Evolutionary conservation across 768 basidiomycete species (phyloP), one percentile per base, ranked within the genome.

Genomic region (Trametopsis cervina): DNA sequence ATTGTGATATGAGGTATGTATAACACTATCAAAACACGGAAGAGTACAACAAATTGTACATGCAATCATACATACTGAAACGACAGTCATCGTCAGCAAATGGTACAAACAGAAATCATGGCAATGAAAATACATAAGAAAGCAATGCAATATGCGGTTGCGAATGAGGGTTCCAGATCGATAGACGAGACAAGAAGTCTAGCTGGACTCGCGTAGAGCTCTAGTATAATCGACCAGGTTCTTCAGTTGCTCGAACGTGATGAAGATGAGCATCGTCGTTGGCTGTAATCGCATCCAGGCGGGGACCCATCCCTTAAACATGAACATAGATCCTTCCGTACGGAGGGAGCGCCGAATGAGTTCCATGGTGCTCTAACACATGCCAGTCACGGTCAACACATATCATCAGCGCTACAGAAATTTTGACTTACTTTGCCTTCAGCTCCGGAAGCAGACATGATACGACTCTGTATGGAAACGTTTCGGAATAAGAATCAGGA

Each of bases 271-370:
- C 54, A 92, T 88, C 3, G 89, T 92, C 37, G 88, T 91, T 0
- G 89, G 89, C 60, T 91, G 86, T 33, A 92, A 73, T 63, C 89
- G 74, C 44, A 78, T 77, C 88, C 88, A 92, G 10, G 89, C 87
- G 0, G 89, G 89, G 7, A 91, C 65, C 89, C 89, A 92, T 53
- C 89, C 89, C 63, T 89, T 89, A 73, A 92, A 89, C 84, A 92
- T 86, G 75, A 91, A 92, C 78, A 84, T 85, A 2, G 86, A 63
- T 12, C 89, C 89, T 57, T 92, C 89, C 53, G 67, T 80, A 51
- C 75, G 72, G 52, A 92, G 68, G 17, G 87, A 85, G 10, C 71
- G 56, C 17, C 74, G 71, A 60, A 91, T 88, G 36, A 86, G 84
- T 4, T 66, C 73, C 22, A 91, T 53, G 0, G 89, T 86, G 1